These are phyloP conservation scores for Hypomontagnella monticulosa DNA, from an alignment of 495 filamentous ascomycete genomes.

Conservation along the genomic window DNA sequence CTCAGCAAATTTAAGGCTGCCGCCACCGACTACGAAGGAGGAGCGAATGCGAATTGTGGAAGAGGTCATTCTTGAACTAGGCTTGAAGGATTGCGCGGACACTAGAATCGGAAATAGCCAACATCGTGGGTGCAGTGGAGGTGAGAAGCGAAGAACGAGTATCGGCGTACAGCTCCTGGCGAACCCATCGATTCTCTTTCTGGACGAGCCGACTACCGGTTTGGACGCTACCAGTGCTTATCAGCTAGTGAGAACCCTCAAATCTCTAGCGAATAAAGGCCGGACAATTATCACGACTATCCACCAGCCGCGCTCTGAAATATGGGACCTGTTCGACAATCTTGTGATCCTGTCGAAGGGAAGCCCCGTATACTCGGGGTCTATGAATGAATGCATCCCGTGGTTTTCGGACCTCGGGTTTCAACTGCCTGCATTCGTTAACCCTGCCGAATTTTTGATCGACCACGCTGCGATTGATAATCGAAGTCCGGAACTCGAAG, in stretches of 20 bases:
- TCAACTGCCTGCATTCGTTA: conserved; percentile 71
- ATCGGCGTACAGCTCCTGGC: conserved; percentile 79
- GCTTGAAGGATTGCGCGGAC: conserved; percentile 77
- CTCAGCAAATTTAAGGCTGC: conserved; percentile 74
- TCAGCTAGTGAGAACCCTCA: conserved; percentile 74
- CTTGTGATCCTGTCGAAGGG: conserved; percentile 71
- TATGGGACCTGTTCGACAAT: conserved; percentile 77
- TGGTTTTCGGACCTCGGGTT: conserved; percentile 68
- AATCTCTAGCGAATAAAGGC: conserved; percentile 69
- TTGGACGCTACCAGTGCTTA: conserved; percentile 80
- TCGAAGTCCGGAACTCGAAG: conserved; percentile 68
- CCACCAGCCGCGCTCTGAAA: conserved; percentile 78
- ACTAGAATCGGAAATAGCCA: conserved; percentile 73
- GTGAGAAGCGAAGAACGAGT: conserved; percentile 76
- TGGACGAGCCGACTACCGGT: conserved; percentile 80
- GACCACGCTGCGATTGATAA: conserved; percentile 77
- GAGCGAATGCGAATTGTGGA: conserved; percentile 71
- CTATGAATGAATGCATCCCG: conserved; percentile 58
- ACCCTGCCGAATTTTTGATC: conserved; percentile 78
- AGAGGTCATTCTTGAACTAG: conserved; percentile 76
- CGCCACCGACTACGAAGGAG: conserved; percentile 64
- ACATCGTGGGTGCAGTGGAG: conserved; percentile 78
- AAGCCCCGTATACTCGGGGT: conserved; percentile 71
- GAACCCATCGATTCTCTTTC: conserved; percentile 77
- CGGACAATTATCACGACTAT: conserved; percentile 77